Evolutionary conservation across 257 asterid species (phyloP).

Genomic region (Solanum ahanhuiri): DNA sequence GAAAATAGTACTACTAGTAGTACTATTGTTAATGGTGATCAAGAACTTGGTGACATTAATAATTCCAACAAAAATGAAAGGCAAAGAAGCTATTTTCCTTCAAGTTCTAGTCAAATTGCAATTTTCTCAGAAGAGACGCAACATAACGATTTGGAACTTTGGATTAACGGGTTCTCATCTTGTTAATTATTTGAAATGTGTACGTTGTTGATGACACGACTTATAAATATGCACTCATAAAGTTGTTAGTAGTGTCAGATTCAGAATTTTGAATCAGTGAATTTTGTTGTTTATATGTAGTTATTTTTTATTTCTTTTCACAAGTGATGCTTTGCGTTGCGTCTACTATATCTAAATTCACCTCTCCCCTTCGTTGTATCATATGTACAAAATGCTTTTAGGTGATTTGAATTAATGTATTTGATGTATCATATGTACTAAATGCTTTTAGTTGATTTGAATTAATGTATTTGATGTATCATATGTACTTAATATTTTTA

Average conservation of each 20-base stretch:
- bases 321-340: not conserved
- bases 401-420: not conserved
- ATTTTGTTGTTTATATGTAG: accelerated
- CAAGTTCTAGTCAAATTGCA: not conserved
- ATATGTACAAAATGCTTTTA: not conserved
- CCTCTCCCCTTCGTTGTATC: not conserved
- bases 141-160: not conserved
- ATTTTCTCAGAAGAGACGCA: not conserved
- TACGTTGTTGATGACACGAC: not conserved
- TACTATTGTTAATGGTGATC: not conserved
- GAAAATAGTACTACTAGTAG: not conserved
- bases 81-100: not conserved
- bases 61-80: not conserved
- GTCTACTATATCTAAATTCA: no score
- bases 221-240: not conserved
- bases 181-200: not conserved
- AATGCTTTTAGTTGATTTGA: not conserved
- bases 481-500: not conserved
- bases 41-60: not conserved
- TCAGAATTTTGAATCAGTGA: not conserved
- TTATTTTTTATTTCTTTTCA: not conserved
- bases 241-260: not conserved
- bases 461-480: not conserved
- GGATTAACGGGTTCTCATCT: not conserved
- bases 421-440: not conserved